Evolutionary conservation across 139 green algal genomes (phyloP).

Genomic region (Nannochloris sp.): DNA sequence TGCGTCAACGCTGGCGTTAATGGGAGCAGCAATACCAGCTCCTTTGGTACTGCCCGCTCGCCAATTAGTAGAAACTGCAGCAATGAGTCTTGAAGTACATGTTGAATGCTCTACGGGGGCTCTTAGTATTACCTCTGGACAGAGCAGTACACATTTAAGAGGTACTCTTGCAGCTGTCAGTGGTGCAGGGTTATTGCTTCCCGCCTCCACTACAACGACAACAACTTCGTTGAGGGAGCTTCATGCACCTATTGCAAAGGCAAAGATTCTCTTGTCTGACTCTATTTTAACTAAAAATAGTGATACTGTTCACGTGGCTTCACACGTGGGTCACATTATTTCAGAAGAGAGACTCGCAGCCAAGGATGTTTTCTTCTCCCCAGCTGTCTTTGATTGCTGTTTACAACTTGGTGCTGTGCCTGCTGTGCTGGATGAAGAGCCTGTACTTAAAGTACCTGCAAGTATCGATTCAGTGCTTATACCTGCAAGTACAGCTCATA

Average conservation of each 20-base stretch:
- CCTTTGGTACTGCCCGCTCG: conserved; percentile 17
- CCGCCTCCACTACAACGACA: no score
- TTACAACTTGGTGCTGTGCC: conserved; percentile 50
- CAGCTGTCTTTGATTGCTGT: conserved; percentile 43
- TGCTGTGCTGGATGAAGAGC: neutral
- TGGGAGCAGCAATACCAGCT: neutral
- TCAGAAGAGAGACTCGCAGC: no score
- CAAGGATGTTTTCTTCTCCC: conserved; percentile 29
- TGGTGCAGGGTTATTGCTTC: neutral
- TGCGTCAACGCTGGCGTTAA: neutral
- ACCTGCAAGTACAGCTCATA: neutral
- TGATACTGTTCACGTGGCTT: no score
- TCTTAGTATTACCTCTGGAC: neutral
- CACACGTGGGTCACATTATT: no score
- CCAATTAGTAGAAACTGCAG: neutral
- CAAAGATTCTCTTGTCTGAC: no score
- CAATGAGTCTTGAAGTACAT: neutral
- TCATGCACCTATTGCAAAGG: no score
- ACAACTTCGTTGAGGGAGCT: no score
- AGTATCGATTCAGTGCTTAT: conserved; percentile 9
- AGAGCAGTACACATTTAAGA: conserved; percentile 7
- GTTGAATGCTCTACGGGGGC: neutral
- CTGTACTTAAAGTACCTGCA: conserved; percentile 20
- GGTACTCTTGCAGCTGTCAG: neutral
- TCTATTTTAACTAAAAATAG: no score